Evolutionary conservation across 1,284 basidiomycete species (phyloP).

Genomic region (Microbotryum intermedium): DNA sequence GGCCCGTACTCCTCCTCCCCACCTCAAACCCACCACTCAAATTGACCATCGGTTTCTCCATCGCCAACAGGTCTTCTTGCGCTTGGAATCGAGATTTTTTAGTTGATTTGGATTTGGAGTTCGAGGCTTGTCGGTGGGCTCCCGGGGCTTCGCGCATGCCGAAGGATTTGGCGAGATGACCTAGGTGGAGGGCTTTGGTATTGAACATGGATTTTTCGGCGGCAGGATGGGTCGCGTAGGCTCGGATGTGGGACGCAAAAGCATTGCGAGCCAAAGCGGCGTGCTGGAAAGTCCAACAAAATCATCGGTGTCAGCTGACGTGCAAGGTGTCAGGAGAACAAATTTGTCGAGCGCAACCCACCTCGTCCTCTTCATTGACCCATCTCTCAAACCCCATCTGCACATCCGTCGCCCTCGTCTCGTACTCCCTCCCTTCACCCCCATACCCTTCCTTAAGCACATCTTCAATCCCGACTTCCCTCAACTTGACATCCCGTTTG

Average conservation of each 20-base stretch:
- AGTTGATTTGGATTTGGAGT: neutral
- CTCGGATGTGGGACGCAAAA: conserved; percentile 85
- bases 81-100: neutral
- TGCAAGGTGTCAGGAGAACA: too few relatives aligned
- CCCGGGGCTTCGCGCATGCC: conserved; percentile 83
- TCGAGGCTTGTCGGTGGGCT: neutral
- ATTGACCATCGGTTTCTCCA: neutral
- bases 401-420: conserved; percentile 87
- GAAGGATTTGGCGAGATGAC: conserved; percentile 94
- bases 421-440: conserved; percentile 63
- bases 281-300: conserved; percentile 48
- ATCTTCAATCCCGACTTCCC: conserved; percentile 57
- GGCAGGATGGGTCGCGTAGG: conserved; percentile 93
- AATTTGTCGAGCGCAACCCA: conserved; percentile 42
- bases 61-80: conserved; percentile 28
- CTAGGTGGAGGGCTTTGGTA: conserved; percentile 83
- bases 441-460: conserved; percentile 77
- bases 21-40: conserved; percentile 15
- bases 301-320: too few relatives aligned
- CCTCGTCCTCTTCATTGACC: conserved; percentile 67
- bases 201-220: conserved; percentile 95
- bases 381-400: conserved; percentile 92
- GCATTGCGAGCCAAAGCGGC: conserved; percentile 69
- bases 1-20: conserved; percentile 13
- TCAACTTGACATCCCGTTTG: conserved; percentile 47